Evolutionary conservation across 495 filamentous ascomycete species (phyloP).

Genomic region (Penicillium arizonense): DNA sequence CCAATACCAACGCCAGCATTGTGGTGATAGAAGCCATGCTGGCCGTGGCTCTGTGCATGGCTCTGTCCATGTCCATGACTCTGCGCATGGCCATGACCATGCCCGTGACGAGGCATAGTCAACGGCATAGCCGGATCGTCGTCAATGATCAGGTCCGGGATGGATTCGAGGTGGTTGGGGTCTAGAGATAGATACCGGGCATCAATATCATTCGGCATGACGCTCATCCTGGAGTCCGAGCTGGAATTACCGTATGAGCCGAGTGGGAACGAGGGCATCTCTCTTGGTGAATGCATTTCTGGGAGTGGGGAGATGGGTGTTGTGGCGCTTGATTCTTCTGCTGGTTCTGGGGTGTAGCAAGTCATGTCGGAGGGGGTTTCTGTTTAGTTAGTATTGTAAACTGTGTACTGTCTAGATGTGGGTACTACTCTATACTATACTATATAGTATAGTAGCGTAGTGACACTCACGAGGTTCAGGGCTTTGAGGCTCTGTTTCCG

Average conservation of each 20-base stretch:
- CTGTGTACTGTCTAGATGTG: not conserved
- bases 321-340: slow-evolving; percentile 22
- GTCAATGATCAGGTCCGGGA: slow-evolving; percentile 28
- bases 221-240: not conserved
- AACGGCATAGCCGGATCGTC: slow-evolving; percentile 17
- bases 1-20: no score
- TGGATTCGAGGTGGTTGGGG: slow-evolving; percentile 18
- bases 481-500: slow-evolving; percentile 20
- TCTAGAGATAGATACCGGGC: slow-evolving; percentile 12
- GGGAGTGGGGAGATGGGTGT: slow-evolving; percentile 35
- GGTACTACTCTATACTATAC: not conserved
- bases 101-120: slow-evolving; percentile 9
- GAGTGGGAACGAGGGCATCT: slow-evolving; percentile 21
- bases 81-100: not conserved
- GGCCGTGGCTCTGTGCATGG: not conserved
- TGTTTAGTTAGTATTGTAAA: slow-evolving; percentile 2
- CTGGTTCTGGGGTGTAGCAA: slow-evolving; percentile 39
- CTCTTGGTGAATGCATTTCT: slow-evolving; percentile 32
- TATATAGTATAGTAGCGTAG: not conserved
- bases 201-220: slow-evolving; percentile 9
- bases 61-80: not conserved
- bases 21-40: not conserved
- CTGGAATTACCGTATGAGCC: slow-evolving; percentile 19
- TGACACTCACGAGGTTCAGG: slow-evolving; percentile 35
- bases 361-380: slow-evolving; percentile 46